Evolutionary conservation across 768 basidiomycete species (phyloP).

Genomic region (Russula sp.): DNA sequence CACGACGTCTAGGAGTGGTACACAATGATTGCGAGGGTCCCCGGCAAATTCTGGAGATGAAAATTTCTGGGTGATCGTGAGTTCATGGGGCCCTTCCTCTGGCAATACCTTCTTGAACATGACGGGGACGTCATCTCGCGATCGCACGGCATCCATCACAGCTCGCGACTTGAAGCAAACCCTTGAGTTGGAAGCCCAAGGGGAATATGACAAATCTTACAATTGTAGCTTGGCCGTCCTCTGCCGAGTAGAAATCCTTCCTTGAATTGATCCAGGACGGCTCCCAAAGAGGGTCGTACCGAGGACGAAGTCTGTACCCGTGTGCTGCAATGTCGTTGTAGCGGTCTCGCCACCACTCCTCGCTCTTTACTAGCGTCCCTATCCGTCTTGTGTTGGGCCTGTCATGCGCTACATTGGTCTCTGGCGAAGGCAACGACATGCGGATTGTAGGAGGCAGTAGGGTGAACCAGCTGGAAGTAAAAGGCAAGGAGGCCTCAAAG

Average conservation of each 20-base stretch:
- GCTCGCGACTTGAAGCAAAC: constrained; percentile 6
- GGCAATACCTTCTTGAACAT: constrained; percentile 14
- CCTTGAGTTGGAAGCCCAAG: neutral
- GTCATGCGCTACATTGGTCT: neutral
- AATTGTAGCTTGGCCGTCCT: constrained; percentile 17
- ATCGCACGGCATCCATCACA: constrained; percentile 17
- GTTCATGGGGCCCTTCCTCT: constrained; percentile 13
- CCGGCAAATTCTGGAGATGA: constrained; percentile 20
- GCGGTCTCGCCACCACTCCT: constrained; percentile 16
- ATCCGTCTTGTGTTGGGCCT: neutral
- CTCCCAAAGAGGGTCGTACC: constrained; percentile 13
- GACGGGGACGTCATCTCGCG: constrained; percentile 6
- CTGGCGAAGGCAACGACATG: neutral
- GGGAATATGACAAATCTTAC: neutral
- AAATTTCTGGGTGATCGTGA: constrained; percentile 3
- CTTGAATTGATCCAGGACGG: constrained; percentile 10
- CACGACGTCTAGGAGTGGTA: constrained; percentile 27
- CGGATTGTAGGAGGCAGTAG: too few relatives aligned
- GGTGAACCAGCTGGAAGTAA: neutral
- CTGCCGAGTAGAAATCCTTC: constrained; percentile 7
- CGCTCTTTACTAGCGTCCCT: constrained; percentile 11
- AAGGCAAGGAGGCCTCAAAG: neutral
- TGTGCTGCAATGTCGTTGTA: neutral
- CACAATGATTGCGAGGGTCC: constrained; percentile 30
- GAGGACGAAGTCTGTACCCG: constrained; percentile 20